Percentiles rank a stretch among this genome's conserved stretches.
Conservation (phyloP, 2,329 filamentous ascomycete genomes). For the Diplocarpon mali region DNA sequence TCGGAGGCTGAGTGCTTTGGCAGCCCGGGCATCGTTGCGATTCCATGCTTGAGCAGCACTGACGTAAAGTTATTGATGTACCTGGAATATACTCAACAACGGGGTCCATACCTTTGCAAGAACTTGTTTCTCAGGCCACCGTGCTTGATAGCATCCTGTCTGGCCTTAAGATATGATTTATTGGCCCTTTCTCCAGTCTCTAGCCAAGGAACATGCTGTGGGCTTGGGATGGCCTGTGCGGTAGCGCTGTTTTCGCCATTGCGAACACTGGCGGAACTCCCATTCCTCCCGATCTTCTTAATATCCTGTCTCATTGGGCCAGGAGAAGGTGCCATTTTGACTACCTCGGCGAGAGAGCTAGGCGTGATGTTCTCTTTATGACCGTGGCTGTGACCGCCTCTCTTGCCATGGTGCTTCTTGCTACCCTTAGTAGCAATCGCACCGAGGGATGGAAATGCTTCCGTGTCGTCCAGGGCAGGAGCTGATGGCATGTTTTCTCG, state of each 20-base stretch:
- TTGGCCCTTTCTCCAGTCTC: conserved; percentile 88
- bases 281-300: conserved; percentile 51
- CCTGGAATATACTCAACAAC: not conserved
- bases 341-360: conserved; percentile 81
- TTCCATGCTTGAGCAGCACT: conserved; percentile 98
- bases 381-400: conserved; percentile 65
- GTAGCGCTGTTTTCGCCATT: conserved; percentile 69
- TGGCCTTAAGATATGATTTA: conserved; percentile 87
- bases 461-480: conserved; percentile 80
- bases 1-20: conserved; percentile 85
- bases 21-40: conserved; percentile 88
- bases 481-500: conserved; percentile 48
- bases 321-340: conserved; percentile 91
- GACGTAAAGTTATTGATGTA: conserved; percentile 14
- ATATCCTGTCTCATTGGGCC: conserved; percentile 49
- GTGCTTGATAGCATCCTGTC: conserved; percentile 93
- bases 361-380: conserved; percentile 58
- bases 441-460: conserved; percentile 85
- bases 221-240: conserved; percentile 72
- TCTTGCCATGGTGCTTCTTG: conserved; percentile 90
- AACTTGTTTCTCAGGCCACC: conserved; percentile 96
- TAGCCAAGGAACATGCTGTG: conserved; percentile 91
- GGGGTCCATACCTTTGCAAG: conserved; percentile 63
- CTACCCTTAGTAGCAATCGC: conserved; percentile 62
- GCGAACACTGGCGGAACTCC: conserved; percentile 51